phyloP scores from a whole-genome alignment of 306 rosid species.

The Quercus berberidifolia region DNA sequence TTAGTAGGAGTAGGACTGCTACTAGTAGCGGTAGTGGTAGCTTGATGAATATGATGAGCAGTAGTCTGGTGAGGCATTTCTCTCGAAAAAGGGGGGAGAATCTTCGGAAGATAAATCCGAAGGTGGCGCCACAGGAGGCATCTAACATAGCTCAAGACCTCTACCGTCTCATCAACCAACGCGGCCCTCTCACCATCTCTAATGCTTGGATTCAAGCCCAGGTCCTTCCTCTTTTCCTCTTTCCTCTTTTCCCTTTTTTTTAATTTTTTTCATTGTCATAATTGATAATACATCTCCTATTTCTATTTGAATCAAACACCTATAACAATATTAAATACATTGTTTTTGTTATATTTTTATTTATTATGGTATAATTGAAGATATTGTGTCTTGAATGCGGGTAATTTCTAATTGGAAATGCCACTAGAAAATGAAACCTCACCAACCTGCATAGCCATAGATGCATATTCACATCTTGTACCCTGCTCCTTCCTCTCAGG shows the following conservation, averaged over 20 bases:
- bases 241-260: background rate
- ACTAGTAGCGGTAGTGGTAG: background rate
- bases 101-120: slow-evolving; percentile 48
- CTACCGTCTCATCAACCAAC: slow-evolving; percentile 36
- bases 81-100: slow-evolving; percentile 46
- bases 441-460: no score
- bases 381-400: no score
- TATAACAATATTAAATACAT: no score
- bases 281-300: no score
- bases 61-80: slow-evolving; percentile 35
- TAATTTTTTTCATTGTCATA: background rate
- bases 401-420: no score
- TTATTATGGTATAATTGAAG: no score
- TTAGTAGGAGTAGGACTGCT: background rate
- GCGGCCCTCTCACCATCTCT: slow-evolving; percentile 44
- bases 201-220: slow-evolving; percentile 46
- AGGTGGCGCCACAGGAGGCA: slow-evolving; percentile 42
- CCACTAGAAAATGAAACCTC: no score
- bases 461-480: no score
- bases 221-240: slow-evolving; percentile 6
- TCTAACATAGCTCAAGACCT: slow-evolving; percentile 40
- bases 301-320: no score
- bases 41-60: background rate
- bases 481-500: no score
- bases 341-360: no score